Percentiles rank a stretch among this genome's conserved stretches.
These are phyloP conservation scores for Avena eriantha DNA, from an alignment of 176 grass and related monocot genomes.

Conservation along the genomic window DNA sequence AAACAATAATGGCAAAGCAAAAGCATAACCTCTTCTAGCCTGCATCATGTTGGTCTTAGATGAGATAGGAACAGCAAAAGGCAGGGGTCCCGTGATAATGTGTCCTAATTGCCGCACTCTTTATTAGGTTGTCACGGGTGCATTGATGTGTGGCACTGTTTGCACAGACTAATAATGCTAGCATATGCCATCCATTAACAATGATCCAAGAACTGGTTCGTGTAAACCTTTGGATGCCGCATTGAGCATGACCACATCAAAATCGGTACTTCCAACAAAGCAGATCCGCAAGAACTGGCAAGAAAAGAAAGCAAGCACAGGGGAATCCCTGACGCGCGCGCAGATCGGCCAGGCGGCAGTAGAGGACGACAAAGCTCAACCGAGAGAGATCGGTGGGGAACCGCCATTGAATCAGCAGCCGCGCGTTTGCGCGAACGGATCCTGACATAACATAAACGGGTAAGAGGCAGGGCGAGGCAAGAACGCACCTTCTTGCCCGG, in stretches of 20 bases:
- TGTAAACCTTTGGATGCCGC: not conserved
- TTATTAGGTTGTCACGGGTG: not conserved
- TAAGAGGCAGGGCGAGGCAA: not conserved
- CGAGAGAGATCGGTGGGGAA: not conserved
- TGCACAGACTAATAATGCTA: not conserved
- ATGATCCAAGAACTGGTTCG: not conserved
- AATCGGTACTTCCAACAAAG: not conserved
- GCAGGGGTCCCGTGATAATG: not conserved
- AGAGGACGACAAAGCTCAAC: too few relatives aligned
- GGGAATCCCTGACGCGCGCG: not conserved
- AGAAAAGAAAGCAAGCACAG: not conserved
- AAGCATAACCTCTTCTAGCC: not conserved
- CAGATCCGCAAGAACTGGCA: constrained; percentile 14
- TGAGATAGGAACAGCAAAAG: constrained; percentile 18
- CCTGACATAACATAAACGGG: not conserved
- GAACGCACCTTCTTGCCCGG: constrained; percentile 56
- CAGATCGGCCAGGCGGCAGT: not conserved
- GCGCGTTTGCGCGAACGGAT: not conserved
- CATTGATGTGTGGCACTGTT: constrained; percentile 7
- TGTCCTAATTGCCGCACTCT: not conserved
- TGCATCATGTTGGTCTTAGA: constrained; percentile 2
- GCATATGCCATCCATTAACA: not conserved
- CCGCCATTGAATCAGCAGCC: not conserved
- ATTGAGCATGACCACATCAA: not conserved
- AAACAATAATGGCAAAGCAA: not conserved